Conservation (phyloP, 768 basidiomycete genomes). For the Ramaria sp. region DNA sequence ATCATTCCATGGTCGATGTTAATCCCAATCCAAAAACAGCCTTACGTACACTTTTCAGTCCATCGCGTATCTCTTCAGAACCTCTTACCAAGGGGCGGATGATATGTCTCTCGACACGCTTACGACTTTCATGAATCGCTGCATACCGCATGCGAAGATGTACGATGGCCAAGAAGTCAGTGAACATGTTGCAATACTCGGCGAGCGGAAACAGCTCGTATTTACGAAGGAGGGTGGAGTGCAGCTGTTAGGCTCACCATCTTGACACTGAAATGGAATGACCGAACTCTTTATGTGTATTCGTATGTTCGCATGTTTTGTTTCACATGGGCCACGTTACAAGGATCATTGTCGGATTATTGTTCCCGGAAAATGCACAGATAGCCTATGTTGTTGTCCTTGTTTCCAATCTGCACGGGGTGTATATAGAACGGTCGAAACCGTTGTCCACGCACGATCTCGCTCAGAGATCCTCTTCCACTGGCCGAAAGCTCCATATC, state of each 20-base stretch:
- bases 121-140: conserved; percentile 3
- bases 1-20: not conserved
- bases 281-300: not conserved
- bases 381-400: too few species aligned
- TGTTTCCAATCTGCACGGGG: too few species aligned
- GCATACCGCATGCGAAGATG: not conserved
- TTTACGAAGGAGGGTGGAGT: conserved; percentile 7
- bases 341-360: not conserved
- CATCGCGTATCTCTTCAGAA: conserved; percentile 7
- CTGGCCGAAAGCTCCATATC: conserved; percentile 55
- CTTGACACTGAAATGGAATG: not conserved
- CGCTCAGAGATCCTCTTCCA: conserved; percentile 4
- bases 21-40: not conserved
- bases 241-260: not conserved
- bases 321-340: not conserved
- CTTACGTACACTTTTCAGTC: not conserved
- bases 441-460: not conserved
- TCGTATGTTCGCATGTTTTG: not conserved
- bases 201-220: not conserved
- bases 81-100: not conserved
- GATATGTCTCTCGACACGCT: conserved; percentile 6
- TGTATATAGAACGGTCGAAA: too few species aligned
- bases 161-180: conserved; percentile 2
- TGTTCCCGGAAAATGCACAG: too few species aligned
- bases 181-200: conserved; percentile 1